phyloP scores from a whole-genome alignment of 495 filamentous ascomycete species.

The Cercophora newfieldiana region DNA sequence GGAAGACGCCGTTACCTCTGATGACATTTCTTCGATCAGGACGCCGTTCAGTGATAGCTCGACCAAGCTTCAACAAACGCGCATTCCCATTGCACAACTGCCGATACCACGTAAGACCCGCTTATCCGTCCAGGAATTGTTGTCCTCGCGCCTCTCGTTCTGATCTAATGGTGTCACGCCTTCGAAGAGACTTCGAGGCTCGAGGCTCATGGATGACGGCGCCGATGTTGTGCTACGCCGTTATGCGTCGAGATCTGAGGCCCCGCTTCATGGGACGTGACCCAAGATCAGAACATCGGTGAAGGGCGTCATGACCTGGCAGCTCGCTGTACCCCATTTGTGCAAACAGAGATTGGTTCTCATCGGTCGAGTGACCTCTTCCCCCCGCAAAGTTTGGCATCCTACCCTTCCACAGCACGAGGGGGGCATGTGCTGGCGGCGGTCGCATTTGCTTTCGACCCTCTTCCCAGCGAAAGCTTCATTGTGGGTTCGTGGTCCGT shows the following conservation, averaged over 20 bases:
- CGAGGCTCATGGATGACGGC: not conserved
- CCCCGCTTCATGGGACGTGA: not conserved
- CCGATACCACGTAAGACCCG: constrained; percentile 3
- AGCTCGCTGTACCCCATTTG: not conserved
- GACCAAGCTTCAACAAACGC: not conserved
- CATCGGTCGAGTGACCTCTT: not conserved
- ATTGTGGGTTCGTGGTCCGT: not conserved
- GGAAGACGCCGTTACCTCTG: too few species aligned
- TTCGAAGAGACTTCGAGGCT: not conserved
- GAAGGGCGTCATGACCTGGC: not conserved
- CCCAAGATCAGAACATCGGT: not conserved
- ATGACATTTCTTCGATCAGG: too few species aligned
- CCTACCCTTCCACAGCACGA: not conserved
- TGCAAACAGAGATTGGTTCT: not conserved
- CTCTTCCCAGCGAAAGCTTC: not conserved
- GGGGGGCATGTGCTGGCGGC: not conserved
- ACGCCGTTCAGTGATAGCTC: not conserved
- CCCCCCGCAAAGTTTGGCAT: not conserved
- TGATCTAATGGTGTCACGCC: not conserved
- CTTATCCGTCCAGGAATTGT: not conserved
- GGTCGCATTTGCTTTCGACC: not conserved
- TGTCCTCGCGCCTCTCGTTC: not conserved
- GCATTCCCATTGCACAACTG: constrained; percentile 7
- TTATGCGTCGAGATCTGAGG: not conserved
- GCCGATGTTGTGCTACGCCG: not conserved